Percentiles rank a stretch among this genome's conserved stretches.
These are phyloP conservation scores for Cardamine resedifolia DNA, from an alignment of 345 rosid species.

Conservation along the genomic window DNA sequence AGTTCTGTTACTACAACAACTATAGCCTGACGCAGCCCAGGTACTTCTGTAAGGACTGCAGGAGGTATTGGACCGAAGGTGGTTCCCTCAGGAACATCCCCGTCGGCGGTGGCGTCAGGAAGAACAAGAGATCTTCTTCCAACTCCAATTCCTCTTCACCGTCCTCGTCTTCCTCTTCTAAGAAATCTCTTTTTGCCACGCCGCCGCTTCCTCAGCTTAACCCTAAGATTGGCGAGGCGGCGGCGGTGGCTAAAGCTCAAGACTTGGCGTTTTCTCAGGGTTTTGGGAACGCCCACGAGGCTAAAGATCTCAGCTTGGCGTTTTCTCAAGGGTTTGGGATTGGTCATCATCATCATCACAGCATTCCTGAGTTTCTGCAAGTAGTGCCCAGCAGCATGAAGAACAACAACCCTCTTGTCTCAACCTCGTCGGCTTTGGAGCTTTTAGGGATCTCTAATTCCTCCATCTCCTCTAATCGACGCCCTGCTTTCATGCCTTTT, in stretches of 20 bases:
- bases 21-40: constrained; percentile 87
- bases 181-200: constrained; percentile 45
- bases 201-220: constrained; percentile 37
- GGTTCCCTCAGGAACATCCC: constrained; percentile 95
- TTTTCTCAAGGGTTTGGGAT: constrained; percentile 49
- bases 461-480: background rate
- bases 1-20: constrained; percentile 92
- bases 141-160: constrained; percentile 37
- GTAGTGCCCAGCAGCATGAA: constrained; percentile 28
- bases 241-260: constrained; percentile 60
- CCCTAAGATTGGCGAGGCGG: constrained; percentile 44
- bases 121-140: constrained; percentile 73
- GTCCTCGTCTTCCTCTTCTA: constrained; percentile 44
- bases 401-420: constrained; percentile 34
- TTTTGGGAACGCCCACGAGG: constrained; percentile 44
- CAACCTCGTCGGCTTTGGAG: constrained; percentile 57
- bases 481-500: constrained; percentile 34
- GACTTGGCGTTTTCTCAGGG: constrained; percentile 52
- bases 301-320: constrained; percentile 78
- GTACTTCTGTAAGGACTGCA: constrained; percentile 77
- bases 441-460: constrained; percentile 59
- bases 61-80: constrained; percentile 98
- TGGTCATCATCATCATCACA: constrained; percentile 35
- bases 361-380: constrained; percentile 59
- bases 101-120: constrained; percentile 89